Conservation (phyloP, 2,329 filamentous ascomycete genomes). For the Achaetomium macrosporum region DNA sequence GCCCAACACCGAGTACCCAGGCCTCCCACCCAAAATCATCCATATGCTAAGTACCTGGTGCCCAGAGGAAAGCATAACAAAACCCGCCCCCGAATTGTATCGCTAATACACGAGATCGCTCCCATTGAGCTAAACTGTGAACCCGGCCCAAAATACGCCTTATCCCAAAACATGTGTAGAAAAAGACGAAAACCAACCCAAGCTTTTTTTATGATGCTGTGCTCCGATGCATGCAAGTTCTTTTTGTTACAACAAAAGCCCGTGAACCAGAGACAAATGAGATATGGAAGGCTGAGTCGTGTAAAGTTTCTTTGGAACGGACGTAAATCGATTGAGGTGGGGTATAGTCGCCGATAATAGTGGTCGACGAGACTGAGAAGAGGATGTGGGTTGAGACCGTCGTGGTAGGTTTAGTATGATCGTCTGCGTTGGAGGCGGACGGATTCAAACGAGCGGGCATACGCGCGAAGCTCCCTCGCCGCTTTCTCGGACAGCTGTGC, state of each 20-base stretch:
- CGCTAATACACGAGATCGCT: constrained; percentile 14
- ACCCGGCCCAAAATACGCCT: constrained; percentile 7
- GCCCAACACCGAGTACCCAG: constrained; percentile 10
- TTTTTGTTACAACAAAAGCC: constrained; percentile 26
- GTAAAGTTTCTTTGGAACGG: constrained; percentile 19
- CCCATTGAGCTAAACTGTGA: constrained; percentile 2
- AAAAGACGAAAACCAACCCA: constrained; percentile 8
- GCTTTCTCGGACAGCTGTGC: constrained; percentile 66
- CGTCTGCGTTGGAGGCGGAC: constrained; percentile 57
- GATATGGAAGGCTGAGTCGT: constrained; percentile 18
- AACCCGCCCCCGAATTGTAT: constrained; percentile 11
- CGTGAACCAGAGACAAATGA: constrained; percentile 22
- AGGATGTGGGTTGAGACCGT: constrained; percentile 17
- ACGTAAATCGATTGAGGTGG: constrained; percentile 18
- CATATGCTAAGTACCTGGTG: constrained; percentile 4
- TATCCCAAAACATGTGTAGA: neutral
- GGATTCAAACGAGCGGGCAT: constrained; percentile 85
- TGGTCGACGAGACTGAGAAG: constrained; percentile 7
- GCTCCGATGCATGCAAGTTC: constrained; percentile 26
- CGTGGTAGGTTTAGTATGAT: constrained; percentile 40
- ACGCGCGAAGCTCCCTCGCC: constrained; percentile 73
- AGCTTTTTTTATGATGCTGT: constrained; percentile 28
- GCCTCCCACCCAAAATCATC: constrained; percentile 1
- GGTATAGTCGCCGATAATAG: constrained; percentile 19
- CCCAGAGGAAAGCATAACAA: constrained; percentile 8